A percentile compares a stretch with the other conserved stretches of the same genome.
Conservation (phyloP, 2,329 filamentous ascomycete genomes). For the Venturia effusa region DNA sequence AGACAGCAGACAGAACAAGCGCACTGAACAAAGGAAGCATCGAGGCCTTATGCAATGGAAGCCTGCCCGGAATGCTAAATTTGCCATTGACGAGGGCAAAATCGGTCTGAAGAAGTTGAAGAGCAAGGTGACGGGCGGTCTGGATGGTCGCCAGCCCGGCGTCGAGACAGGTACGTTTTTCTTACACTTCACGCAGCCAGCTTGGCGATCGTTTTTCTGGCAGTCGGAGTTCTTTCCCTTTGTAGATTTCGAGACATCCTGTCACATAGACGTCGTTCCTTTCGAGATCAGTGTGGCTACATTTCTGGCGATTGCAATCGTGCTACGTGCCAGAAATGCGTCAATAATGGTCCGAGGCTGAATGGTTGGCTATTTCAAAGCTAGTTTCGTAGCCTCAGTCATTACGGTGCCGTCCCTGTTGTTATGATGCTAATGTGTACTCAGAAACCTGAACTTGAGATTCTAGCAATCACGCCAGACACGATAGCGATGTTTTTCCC, state of each 20-base stretch:
- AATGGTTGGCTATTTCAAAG: neutral
- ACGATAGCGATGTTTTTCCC: neutral
- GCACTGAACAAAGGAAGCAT: constrained; percentile 69
- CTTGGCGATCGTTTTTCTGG: neutral
- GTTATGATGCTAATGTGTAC: neutral
- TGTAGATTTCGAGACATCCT: neutral
- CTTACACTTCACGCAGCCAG: neutral
- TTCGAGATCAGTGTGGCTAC: neutral
- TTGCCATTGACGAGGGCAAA: constrained; percentile 78
- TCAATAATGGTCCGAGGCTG: neutral
- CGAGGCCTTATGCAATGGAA: constrained; percentile 92
- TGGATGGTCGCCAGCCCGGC: constrained; percentile 76
- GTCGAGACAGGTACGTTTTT: constrained; percentile 55
- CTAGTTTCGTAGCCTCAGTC: neutral
- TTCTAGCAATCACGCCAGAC: neutral
- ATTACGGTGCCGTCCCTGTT: neutral
- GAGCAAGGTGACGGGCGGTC: constrained; percentile 57
- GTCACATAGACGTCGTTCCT: neutral
- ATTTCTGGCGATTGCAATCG: neutral
- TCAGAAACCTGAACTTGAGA: neutral
- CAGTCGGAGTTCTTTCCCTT: too few relatives aligned
- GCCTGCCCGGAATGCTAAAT: constrained; percentile 73
- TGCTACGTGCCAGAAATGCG: neutral
- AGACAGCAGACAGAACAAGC: constrained; percentile 56
- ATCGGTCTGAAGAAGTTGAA: constrained; percentile 67